Evolutionary conservation across 2,329 filamentous ascomycete genomes (phyloP).

Genomic region (Parascedosporium putredinis): DNA sequence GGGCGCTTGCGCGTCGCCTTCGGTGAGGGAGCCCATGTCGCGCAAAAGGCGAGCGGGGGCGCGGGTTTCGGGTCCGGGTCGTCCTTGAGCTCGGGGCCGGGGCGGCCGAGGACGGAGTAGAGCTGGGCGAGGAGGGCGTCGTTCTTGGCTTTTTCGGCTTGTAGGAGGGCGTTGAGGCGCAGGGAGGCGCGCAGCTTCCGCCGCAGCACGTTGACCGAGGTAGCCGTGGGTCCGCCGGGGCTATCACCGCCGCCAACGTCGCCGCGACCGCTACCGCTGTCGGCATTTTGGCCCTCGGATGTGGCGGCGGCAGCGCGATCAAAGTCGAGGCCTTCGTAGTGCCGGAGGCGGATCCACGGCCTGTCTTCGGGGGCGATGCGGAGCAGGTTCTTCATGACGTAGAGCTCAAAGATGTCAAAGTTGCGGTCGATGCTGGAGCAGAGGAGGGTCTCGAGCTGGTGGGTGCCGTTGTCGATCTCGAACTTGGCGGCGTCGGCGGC

Average conservation of each 20-base stretch:
- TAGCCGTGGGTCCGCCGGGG: slow-evolving; percentile 41
- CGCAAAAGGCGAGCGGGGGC: slow-evolving; percentile 50
- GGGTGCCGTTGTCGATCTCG: slow-evolving; percentile 82
- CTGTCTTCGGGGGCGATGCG: slow-evolving; percentile 58
- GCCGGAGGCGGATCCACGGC: slow-evolving; percentile 69
- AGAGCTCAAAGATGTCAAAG: slow-evolving; percentile 82
- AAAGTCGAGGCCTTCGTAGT: slow-evolving; percentile 65
- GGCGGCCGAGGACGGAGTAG: slow-evolving; percentile 25
- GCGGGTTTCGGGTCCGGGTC: slow-evolving; percentile 15
- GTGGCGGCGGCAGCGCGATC: not conserved
- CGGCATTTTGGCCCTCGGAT: too few species aligned
- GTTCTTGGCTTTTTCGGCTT: slow-evolving; percentile 62
- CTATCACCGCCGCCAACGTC: slow-evolving; percentile 3
- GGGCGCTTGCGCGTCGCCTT: slow-evolving; percentile 41
- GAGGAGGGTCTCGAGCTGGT: slow-evolving; percentile 73
- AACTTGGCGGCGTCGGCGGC: slow-evolving; percentile 30
- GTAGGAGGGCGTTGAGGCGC: slow-evolving; percentile 59
- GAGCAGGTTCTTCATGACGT: slow-evolving; percentile 76
- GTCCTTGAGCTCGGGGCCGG: slow-evolving; percentile 15
- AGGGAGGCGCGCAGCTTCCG: slow-evolving; percentile 69
- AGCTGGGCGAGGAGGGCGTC: slow-evolving; percentile 58
- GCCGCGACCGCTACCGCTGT: not conserved
- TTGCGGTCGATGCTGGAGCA: slow-evolving; percentile 75
- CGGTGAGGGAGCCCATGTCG: slow-evolving; percentile 38
- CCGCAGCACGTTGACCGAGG: slow-evolving; percentile 61